Evolutionary conservation across 1,139 yeast genomes (phyloP).

Genomic region (Hemisphaericaspora subhashii): DNA sequence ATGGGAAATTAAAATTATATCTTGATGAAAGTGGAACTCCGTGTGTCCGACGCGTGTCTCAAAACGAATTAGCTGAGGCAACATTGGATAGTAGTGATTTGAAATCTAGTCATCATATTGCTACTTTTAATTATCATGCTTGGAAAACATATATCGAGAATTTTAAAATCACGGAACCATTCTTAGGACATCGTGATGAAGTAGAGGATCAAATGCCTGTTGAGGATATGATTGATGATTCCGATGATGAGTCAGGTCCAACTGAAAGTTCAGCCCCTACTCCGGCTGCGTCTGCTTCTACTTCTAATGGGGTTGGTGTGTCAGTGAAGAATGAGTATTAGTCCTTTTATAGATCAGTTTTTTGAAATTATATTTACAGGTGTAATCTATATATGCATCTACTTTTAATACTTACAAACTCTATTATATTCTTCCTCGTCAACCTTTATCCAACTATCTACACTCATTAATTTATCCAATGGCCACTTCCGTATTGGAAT

Average conservation of each 20-base stretch:
- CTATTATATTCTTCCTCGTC: slow-evolving; percentile 14
- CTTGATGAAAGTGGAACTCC: slow-evolving; percentile 46
- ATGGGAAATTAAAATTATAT: slow-evolving; percentile 60
- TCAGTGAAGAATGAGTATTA: too few species aligned
- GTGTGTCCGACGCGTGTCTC: slow-evolving; percentile 22
- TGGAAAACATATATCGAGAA: slow-evolving; percentile 58
- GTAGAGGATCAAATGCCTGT: slow-evolving; percentile 30
- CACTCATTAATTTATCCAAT: slow-evolving; percentile 44
- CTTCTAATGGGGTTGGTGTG: too few species aligned
- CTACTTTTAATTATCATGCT: slow-evolving; percentile 63
- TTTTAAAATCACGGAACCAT: slow-evolving; percentile 54
- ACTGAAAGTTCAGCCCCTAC: neutral
- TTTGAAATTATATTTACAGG: slow-evolving; percentile 3
- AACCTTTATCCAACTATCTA: slow-evolving; percentile 50
- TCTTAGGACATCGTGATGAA: slow-evolving; percentile 46
- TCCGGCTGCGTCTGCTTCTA: too few species aligned
- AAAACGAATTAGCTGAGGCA: slow-evolving; percentile 15
- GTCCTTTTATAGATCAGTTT: too few species aligned
- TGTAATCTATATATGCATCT: slow-evolving; percentile 7
- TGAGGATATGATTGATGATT: slow-evolving; percentile 16
- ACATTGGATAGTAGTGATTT: slow-evolving; percentile 13
- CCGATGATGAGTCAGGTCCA: slow-evolving; percentile 6
- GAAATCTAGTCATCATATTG: slow-evolving; percentile 56
- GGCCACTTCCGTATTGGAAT: slow-evolving; percentile 80
- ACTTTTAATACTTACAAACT: slow-evolving; percentile 13